Conservation (phyloP, 1,139 yeast species). For the Arxiozyma slooffiae region DNA sequence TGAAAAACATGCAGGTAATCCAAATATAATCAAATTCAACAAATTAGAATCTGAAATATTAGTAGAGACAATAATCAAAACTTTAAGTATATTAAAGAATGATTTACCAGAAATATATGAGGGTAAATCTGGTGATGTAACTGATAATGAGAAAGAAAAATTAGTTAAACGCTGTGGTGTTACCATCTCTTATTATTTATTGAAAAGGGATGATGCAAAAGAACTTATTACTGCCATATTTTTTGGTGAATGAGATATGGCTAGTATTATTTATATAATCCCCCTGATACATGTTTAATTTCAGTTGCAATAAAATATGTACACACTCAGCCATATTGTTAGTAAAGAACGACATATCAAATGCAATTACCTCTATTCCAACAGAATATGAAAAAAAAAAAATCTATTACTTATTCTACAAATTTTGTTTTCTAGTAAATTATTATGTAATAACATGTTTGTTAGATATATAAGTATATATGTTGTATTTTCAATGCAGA, state of each 20-base stretch:
- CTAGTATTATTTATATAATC: neutral
- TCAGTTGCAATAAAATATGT: no score
- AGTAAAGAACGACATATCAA: no score
- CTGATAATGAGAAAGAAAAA: conserved; percentile 38
- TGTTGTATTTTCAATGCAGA: no score
- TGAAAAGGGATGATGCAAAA: conserved; percentile 45
- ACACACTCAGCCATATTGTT: neutral
- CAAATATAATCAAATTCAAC: conserved; percentile 20
- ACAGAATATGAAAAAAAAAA: no score
- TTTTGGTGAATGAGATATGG: conserved; percentile 46
- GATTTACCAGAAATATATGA: conserved; percentile 32
- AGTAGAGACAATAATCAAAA: conserved; percentile 44
- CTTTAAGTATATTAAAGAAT: conserved; percentile 34
- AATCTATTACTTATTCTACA: neutral
- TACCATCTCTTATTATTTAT: conserved; percentile 43
- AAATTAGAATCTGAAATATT: conserved; percentile 39
- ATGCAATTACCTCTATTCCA: neutral
- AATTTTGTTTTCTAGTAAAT: neutral
- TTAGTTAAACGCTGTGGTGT: conserved; percentile 54
- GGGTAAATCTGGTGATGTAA: conserved; percentile 33
- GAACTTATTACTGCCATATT: conserved; percentile 61
- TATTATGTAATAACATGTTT: no score
- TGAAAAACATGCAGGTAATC: conserved; percentile 9
- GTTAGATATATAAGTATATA: no score
- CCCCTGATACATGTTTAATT: no score